These are phyloP conservation scores for Sicyos baderoa DNA, from an alignment of 306 rosid genomes.

Conservation along the genomic window DNA sequence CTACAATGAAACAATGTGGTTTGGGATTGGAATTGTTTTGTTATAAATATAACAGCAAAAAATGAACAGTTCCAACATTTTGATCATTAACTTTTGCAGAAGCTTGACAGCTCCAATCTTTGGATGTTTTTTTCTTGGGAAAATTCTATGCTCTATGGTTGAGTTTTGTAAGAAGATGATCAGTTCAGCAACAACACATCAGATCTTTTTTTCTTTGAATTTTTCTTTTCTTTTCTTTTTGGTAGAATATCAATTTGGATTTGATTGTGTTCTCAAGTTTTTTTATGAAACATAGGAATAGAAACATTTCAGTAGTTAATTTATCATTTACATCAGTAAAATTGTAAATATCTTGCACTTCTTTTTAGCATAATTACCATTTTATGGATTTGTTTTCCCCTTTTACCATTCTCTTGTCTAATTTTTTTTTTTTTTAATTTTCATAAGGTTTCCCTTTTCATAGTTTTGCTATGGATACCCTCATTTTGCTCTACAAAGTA, in stretches of 20 bases:
- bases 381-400: neutral
- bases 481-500: too few relatives aligned
- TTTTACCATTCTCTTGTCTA: neutral
- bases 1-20: neutral
- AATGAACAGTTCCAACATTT: slow-evolving; percentile 12
- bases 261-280: neutral
- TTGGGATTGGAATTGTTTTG: slow-evolving; percentile 10
- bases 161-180: slow-evolving; percentile 14
- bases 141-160: slow-evolving; percentile 11
- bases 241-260: slow-evolving; percentile 4
- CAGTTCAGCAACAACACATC: slow-evolving; percentile 15
- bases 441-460: neutral
- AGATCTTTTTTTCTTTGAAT: neutral
- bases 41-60: slow-evolving; percentile 1
- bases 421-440: neutral
- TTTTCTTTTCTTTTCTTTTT: neutral
- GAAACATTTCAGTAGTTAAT: neutral
- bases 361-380: neutral
- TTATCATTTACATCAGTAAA: neutral
- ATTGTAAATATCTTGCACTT: slow-evolving; percentile 1
- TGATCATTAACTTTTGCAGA: slow-evolving; percentile 18
- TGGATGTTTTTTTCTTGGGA: slow-evolving; percentile 17
- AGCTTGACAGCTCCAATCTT: slow-evolving; percentile 6
- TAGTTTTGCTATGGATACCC: neutral
- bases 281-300: neutral